A percentile compares a stretch with the other conserved stretches of the same genome.
Conservation (phyloP, 2,329 filamentous ascomycete genomes). For the Botrytis sinoallii region DNA sequence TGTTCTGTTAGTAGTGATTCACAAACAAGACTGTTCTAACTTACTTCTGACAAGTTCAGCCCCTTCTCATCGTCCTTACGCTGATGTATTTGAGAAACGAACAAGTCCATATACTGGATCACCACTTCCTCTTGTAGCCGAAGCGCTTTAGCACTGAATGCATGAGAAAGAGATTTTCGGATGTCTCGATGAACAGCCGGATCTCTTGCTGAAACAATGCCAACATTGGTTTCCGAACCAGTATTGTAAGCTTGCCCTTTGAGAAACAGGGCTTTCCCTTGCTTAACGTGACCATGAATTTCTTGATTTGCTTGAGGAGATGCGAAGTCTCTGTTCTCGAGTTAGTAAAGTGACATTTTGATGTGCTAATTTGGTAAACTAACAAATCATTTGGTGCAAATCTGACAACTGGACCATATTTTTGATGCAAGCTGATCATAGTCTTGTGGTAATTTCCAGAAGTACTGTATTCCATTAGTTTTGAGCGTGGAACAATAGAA, state of each 20-base stretch:
- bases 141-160: conserved; percentile 37
- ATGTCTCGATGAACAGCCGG: conserved; percentile 20
- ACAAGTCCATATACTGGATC: conserved; percentile 19
- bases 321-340: conserved; percentile 9
- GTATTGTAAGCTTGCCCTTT: conserved; percentile 12
- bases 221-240: not conserved
- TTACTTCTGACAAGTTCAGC: conserved; percentile 9
- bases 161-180: conserved; percentile 28
- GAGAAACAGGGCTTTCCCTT: not conserved
- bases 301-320: conserved; percentile 16
- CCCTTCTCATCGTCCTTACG: conserved; percentile 1
- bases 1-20: not conserved
- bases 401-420: conserved; percentile 9
- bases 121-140: conserved; percentile 36
- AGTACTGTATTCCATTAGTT: not conserved
- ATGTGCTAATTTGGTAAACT: not conserved
- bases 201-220: conserved; percentile 20
- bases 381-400: conserved; percentile 11
- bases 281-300: conserved; percentile 17
- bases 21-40: conserved; percentile 1
- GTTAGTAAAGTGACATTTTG: not conserved
- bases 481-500: not conserved
- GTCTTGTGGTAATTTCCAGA: conserved; percentile 1
- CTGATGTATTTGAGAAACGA: conserved; percentile 5
- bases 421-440: conserved; percentile 6